A percentile compares a stretch with the other conserved stretches of the same genome.
Evolutionary conservation across 805 yeast species (phyloP).

Genomic region (Ogataea degrootiae): DNA sequence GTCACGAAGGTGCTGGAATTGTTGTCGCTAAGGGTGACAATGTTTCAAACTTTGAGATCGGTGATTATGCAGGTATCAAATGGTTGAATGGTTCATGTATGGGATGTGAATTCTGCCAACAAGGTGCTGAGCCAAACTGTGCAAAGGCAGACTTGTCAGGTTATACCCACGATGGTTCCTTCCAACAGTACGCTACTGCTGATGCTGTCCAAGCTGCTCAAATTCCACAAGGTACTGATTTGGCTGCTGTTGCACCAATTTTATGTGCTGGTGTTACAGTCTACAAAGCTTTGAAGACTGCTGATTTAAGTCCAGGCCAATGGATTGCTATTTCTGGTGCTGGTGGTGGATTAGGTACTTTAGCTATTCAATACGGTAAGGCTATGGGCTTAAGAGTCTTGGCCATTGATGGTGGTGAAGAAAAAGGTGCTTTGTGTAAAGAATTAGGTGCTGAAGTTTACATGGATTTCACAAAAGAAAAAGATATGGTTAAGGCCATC

Average conservation of each 20-base stretch:
- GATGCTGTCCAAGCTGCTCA: conserved; percentile 83
- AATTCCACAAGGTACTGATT: conserved; percentile 66
- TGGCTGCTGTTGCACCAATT: conserved; percentile 74
- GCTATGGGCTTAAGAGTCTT: conserved; percentile 72
- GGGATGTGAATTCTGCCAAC: conserved; percentile 60
- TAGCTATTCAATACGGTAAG: conserved; percentile 70
- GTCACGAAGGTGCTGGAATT: conserved; percentile 81
- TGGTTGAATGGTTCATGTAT: conserved; percentile 74
- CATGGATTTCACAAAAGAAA: conserved; percentile 46
- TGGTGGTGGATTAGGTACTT: conserved; percentile 76
- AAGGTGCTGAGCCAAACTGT: conserved; percentile 66
- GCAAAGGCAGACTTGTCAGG: conserved; percentile 70
- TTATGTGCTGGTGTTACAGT: conserved; percentile 90
- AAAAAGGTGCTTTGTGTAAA: conserved; percentile 50
- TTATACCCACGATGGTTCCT: conserved; percentile 84
- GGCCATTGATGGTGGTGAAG: conserved; percentile 73
- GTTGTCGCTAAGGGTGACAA: conserved; percentile 67
- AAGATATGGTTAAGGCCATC: conserved; percentile 39
- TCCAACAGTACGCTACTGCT: conserved; percentile 87
- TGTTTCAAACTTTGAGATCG: conserved; percentile 62
- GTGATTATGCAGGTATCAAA: conserved; percentile 74
- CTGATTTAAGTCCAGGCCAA: conserved; percentile 66
- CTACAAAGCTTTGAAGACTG: conserved; percentile 83
- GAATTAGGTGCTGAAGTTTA: conserved; percentile 60
- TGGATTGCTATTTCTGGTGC: conserved; percentile 78